Percentiles rank a stretch among this genome's conserved stretches.
These are phyloP conservation scores for Auricularia cornea DNA, from an alignment of 768 basidiomycete genomes.

Conservation along the genomic window DNA sequence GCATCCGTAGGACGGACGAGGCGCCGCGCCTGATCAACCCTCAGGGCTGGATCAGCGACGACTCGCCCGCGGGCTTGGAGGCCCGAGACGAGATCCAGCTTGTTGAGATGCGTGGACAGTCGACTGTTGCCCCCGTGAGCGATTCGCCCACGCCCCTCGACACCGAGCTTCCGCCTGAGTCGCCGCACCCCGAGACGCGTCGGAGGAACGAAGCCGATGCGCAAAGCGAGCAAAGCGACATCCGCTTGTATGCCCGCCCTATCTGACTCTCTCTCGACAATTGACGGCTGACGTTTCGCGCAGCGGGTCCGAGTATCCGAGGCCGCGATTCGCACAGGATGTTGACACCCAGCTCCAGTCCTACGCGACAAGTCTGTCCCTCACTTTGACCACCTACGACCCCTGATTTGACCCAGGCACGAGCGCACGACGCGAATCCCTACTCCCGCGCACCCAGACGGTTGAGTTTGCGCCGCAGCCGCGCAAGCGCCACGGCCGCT, in stretches of 20 bases:
- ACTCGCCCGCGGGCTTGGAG: neutral
- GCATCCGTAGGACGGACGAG: conserved; percentile 58
- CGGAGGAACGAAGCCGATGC: neutral
- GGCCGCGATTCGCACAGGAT: neutral
- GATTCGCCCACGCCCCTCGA: neutral
- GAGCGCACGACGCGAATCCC: conserved; percentile 6
- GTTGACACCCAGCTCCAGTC: neutral
- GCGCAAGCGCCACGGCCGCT: conserved; percentile 13
- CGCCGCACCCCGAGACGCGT: neutral
- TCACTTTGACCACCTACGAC: neutral
- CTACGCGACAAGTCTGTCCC: too few species aligned
- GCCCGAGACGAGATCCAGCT: neutral
- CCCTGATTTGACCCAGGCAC: neutral
- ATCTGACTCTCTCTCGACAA: neutral
- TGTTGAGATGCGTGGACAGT: neutral
- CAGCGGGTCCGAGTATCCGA: too few species aligned
- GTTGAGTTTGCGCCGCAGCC: conserved; percentile 43
- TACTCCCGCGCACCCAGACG: conserved; percentile 35
- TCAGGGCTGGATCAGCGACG: conserved; percentile 59
- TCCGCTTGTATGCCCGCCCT: neutral
- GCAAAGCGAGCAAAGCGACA: neutral
- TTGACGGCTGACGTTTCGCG: neutral
- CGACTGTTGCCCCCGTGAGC: neutral
- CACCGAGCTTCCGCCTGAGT: neutral
- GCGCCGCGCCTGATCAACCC: conserved; percentile 65